Conservation (phyloP, 2,329 filamentous ascomycete species). For the Lachnellula subtilissima region DNA sequence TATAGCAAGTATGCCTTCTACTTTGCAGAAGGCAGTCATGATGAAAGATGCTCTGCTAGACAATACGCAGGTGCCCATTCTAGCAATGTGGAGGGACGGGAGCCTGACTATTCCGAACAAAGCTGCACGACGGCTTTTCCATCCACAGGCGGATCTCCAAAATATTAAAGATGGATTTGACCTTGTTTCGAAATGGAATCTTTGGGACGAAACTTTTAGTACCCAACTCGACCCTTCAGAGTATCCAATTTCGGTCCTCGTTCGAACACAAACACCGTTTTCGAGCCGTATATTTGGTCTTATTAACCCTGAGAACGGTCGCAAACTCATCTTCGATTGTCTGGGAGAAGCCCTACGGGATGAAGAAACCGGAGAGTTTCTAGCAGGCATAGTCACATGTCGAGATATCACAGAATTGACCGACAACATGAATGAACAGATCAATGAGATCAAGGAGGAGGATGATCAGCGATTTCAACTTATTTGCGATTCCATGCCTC, state of each 20-base stretch:
- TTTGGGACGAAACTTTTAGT: conserved; percentile 65
- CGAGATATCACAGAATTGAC: conserved; percentile 68
- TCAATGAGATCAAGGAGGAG: conserved; percentile 62
- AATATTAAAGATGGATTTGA: conserved; percentile 45
- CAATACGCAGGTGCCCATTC: conserved; percentile 67
- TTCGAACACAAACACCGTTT: conserved; percentile 58
- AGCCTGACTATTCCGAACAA: conserved; percentile 70
- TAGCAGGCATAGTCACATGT: conserved; percentile 68
- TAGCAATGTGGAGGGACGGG: conserved; percentile 78
- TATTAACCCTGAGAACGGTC: conserved; percentile 47
- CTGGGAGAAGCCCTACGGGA: conserved; percentile 65
- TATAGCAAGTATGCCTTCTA: conserved; percentile 54
- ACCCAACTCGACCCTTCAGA: conserved; percentile 52
- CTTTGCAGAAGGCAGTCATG: conserved; percentile 66
- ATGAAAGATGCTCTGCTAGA: conserved; percentile 76
- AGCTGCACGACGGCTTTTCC: conserved; percentile 45
- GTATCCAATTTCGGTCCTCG: conserved; percentile 61
- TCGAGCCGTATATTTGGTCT: conserved; percentile 58
- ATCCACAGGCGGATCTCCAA: conserved; percentile 37
- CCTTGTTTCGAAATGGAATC: conserved; percentile 53
- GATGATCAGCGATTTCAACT: conserved; percentile 71
- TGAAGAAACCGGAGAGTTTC: conserved; percentile 62
- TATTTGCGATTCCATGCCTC: conserved; percentile 70
- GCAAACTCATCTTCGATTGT: conserved; percentile 57
- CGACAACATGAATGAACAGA: conserved; percentile 62